These are phyloP conservation scores for Spergularia azorica DNA, from an alignment of 179 eudicot species.

Conservation along the genomic window DNA sequence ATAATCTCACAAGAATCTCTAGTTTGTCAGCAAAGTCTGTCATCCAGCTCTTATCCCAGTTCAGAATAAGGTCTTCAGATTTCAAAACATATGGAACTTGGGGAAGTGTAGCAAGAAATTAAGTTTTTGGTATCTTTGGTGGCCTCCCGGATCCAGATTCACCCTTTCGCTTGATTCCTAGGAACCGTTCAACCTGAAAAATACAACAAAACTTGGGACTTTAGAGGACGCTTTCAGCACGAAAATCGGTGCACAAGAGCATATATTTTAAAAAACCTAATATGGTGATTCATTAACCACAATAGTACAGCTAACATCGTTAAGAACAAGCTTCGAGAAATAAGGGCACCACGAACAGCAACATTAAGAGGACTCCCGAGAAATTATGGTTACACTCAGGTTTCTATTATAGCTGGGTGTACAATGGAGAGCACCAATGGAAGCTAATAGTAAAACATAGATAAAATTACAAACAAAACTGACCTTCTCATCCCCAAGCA, in stretches of 20 bases:
- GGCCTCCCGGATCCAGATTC: conserved; percentile 49
- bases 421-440: not conserved
- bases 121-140: conserved; percentile 65
- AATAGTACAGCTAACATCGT: not conserved
- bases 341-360: not conserved
- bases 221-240: not conserved
- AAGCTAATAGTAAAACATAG: not conserved
- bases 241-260: not conserved
- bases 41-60: too few relatives aligned
- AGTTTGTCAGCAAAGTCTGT: too few relatives aligned
- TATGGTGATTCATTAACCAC: not conserved
- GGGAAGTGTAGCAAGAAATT: conserved; percentile 14
- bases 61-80: too few relatives aligned
- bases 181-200: conserved; percentile 84
- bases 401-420: not conserved
- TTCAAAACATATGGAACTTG: too few relatives aligned
- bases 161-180: conserved; percentile 86
- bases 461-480: conserved; percentile 21
- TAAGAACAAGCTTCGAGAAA: not conserved
- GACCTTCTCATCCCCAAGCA: conserved; percentile 99
- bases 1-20: too few relatives aligned
- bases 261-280: not conserved
- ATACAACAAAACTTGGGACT: not conserved
- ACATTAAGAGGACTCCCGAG: not conserved
- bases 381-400: not conserved